Evolutionary conservation across 2,329 filamentous ascomycete species (phyloP).

Genomic region (Spiromastix sp.): DNA sequence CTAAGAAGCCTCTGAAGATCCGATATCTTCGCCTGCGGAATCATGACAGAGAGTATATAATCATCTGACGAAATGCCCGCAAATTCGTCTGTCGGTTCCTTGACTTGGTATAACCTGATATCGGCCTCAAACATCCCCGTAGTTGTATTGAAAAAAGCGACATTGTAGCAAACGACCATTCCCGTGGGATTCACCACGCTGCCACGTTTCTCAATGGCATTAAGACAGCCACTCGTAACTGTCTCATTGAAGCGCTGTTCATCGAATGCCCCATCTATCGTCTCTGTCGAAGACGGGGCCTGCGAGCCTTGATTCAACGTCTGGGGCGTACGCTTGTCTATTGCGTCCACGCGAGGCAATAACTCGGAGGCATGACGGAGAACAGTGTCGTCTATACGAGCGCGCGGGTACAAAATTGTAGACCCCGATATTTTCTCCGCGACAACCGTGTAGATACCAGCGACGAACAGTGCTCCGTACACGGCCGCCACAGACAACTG

Average conservation of each 20-base stretch:
- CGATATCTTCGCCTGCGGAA: constrained; percentile 15
- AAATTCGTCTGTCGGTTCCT: constrained; percentile 43
- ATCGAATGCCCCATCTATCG: constrained; percentile 32
- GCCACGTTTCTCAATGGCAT: constrained; percentile 45
- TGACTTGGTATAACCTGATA: constrained; percentile 62
- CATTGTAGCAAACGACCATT: constrained; percentile 72
- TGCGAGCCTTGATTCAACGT: constrained; percentile 1
- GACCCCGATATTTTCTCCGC: not conserved
- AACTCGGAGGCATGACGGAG: constrained; percentile 6
- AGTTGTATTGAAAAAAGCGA: constrained; percentile 54
- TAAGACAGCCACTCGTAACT: constrained; percentile 50
- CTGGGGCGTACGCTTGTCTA: constrained; percentile 6
- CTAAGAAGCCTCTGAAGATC: constrained; percentile 10
- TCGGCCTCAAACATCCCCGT: constrained; percentile 68
- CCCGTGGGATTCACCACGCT: constrained; percentile 60
- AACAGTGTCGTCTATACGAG: constrained; percentile 2
- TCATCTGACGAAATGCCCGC: constrained; percentile 24
- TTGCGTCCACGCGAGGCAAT: not conserved
- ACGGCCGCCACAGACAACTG: not conserved
- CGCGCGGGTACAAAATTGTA: not conserved
- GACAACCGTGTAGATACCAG: not conserved
- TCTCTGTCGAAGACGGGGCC: not conserved
- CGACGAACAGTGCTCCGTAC: not conserved
- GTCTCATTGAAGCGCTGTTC: constrained; percentile 18
- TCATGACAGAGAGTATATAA: constrained; percentile 19